Percentiles rank a stretch among this genome's conserved stretches.
phyloP scores from a whole-genome alignment of 345 rosid genomes.

The Salix suchowensis region DNA sequence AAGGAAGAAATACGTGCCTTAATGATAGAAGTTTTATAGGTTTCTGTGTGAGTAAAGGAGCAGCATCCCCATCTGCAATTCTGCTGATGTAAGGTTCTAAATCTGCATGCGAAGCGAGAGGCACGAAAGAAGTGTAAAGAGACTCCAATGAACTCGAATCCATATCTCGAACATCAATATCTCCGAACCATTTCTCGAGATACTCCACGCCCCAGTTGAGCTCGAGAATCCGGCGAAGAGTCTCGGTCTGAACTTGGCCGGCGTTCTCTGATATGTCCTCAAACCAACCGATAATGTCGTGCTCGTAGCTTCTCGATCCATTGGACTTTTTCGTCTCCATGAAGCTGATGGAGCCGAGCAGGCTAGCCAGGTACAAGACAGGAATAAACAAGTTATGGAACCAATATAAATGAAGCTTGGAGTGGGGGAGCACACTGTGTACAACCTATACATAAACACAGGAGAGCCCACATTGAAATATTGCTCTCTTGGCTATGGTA shows the following conservation, averaged over 20 bases:
- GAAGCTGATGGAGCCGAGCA: not conserved
- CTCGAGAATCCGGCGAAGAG: slow-evolving; percentile 64
- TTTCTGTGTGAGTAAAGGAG: slow-evolving; percentile 70
- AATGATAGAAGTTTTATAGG: slow-evolving; percentile 65
- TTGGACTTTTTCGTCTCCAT: not conserved
- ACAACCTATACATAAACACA: not conserved
- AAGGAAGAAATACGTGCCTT: slow-evolving; percentile 44
- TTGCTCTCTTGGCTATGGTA: not conserved
- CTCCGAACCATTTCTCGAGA: slow-evolving; percentile 59
- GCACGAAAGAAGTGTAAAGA: slow-evolving; percentile 62
- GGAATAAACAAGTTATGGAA: not conserved
- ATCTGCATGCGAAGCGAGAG: slow-evolving; percentile 79
- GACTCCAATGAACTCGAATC: slow-evolving; percentile 60
- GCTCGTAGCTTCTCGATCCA: slow-evolving; percentile 18
- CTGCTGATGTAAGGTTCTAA: slow-evolving; percentile 75
- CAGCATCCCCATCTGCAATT: slow-evolving; percentile 76
- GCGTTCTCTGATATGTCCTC: slow-evolving; percentile 51
- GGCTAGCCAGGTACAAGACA: not conserved
- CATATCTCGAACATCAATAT: slow-evolving; percentile 37
- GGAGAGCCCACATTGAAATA: slow-evolving; percentile 12
- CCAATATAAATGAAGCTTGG: not conserved
- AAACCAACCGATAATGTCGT: slow-evolving; percentile 62
- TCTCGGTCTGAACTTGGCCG: slow-evolving; percentile 52
- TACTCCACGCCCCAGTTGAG: slow-evolving; percentile 61
- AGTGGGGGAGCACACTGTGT: not conserved